Base-by-base conservation (phyloP, 2,329 filamentous ascomycete species). In the Diaporthe citri region DNA sequence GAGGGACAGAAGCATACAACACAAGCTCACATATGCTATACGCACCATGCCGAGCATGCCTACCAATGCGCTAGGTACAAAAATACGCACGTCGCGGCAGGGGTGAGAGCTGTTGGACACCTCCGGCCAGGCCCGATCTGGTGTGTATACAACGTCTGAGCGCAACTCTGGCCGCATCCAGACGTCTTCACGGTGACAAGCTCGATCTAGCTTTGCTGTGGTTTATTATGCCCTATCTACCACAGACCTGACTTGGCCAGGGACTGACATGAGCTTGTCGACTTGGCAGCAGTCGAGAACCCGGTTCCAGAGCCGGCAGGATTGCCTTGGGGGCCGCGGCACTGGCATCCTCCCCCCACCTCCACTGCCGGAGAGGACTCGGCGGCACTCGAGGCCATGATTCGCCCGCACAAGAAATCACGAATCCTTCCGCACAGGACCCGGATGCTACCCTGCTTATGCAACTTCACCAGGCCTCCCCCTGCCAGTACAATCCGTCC, bases 261-360 rank as follows among this genome's bases (percentile, higher is more conserved):
- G 20, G 43, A 22, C n/a, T 67, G 64, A 41, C 64, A 67, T 3
- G 64, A 67, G 64, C 46, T 67, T 67, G 64, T 67, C 64, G 46
- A 13, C 64, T 67, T 67, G 64, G 64, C 64, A 67, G 43, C 43
- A 52, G 64, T 52, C 46, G 64, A 39, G 13, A 67, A 52, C 41
- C 46, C 22, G 64, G 62, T 28, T 28, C 13, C 25, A 36, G 28
- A 12, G 20, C 41, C 62, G 62, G 60, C 41, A 48, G 60, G 62
- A 66, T 51, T 66, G 13, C 25, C 28, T 34, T 66, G 43, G 62
- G 62, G 43, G 62, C 62, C 28, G 31, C 28, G 62, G 43, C 46
- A 51, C 31, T 51, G 22, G 28, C 28, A 25, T 31, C 31, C 22
- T 51, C 46, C 13, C 62, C 31, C 51, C 46, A 25, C 17, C 28